These are phyloP conservation scores for Brassica carinata DNA, from an alignment of 345 rosid genomes.

Conservation along the genomic window DNA sequence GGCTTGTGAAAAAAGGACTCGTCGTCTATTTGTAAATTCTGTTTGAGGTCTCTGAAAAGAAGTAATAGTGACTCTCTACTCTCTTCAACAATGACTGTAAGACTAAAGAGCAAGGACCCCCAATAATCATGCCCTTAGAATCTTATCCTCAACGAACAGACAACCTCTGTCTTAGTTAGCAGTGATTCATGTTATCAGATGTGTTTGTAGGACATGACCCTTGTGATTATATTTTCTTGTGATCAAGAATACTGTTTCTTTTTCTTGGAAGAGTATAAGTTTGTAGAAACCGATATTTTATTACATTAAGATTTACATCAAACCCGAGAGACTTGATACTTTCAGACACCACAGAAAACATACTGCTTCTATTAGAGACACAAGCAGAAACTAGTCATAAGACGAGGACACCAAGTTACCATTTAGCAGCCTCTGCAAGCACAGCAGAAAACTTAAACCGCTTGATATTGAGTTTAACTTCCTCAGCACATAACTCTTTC, in stretches of 20 bases:
- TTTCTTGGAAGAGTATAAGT: not conserved
- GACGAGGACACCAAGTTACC: not conserved
- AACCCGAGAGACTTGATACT: not conserved
- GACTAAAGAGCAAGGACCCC: too few relatives aligned
- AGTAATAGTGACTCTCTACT: too few relatives aligned
- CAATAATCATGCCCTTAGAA: too few relatives aligned
- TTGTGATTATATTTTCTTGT: too few relatives aligned
- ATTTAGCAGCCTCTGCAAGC: slow-evolving; percentile 23
- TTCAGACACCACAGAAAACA: not conserved
- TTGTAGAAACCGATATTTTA: not conserved
- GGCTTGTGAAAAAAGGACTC: not conserved
- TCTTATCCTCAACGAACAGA: too few relatives aligned
- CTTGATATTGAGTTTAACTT: not conserved
- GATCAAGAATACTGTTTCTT: too few relatives aligned
- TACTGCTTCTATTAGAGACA: not conserved
- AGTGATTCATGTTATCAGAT: too few relatives aligned
- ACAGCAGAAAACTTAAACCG: slow-evolving; percentile 7
- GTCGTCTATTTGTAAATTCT: too few relatives aligned
- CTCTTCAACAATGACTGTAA: too few relatives aligned
- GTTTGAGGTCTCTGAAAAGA: too few relatives aligned
- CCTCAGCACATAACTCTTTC: slow-evolving; percentile 20
- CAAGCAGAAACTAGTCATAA: not conserved
- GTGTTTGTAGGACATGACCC: too few relatives aligned
- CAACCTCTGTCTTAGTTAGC: too few relatives aligned
- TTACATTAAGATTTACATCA: not conserved